These are phyloP conservation scores for Purshia tridentata DNA, from an alignment of 306 rosid genomes.

Conservation along the genomic window DNA sequence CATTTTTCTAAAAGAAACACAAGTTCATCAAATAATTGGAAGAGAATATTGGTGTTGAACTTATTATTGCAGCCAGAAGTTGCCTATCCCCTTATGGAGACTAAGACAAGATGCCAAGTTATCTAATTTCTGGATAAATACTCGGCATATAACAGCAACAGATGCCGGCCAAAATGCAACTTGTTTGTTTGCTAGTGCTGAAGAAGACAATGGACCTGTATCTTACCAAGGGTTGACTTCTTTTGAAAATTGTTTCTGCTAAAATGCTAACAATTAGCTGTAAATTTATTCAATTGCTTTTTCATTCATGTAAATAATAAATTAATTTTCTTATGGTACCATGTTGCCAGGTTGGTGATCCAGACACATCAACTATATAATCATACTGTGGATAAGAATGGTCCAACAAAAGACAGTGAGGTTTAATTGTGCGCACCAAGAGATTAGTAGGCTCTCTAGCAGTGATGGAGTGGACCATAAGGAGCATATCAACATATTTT, in stretches of 20 bases:
- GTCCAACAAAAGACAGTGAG: background rate
- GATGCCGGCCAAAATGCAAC: background rate
- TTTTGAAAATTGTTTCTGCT: background rate
- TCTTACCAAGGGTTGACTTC: background rate
- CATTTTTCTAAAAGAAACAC: background rate
- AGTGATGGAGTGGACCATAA: conserved; percentile 9
- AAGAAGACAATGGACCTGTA: background rate
- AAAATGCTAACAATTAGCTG: background rate
- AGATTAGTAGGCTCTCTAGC: background rate
- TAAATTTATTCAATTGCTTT: background rate
- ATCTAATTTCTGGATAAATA: conserved; percentile 1
- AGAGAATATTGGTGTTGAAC: background rate
- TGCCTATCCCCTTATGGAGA: background rate
- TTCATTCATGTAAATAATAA: background rate
- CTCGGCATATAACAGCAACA: background rate
- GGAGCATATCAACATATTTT: no score
- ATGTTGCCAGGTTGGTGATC: background rate
- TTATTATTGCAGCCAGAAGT: conserved; percentile 15
- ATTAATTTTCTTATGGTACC: background rate
- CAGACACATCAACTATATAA: background rate
- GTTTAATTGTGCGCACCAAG: no score
- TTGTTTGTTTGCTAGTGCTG: background rate
- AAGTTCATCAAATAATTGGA: background rate
- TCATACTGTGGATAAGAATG: background rate
- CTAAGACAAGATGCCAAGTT: background rate